Base-by-base conservation (phyloP, 1,284 basidiomycete genomes). In the Moesziomyces parantarcticus region DNA sequence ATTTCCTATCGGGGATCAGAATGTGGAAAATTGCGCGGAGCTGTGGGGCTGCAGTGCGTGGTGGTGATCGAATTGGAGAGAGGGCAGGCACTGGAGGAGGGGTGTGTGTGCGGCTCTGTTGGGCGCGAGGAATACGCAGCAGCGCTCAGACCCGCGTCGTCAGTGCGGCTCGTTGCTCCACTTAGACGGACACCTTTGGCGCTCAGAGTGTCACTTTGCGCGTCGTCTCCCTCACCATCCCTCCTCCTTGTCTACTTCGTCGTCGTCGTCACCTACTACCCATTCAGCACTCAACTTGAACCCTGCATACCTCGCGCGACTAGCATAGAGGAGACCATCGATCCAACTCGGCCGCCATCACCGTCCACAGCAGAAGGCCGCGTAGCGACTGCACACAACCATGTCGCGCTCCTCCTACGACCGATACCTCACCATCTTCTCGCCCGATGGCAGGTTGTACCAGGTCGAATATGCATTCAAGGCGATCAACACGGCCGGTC, bases 401-500 rank as follows among this genome's bases (percentile, higher is more conserved):
- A 83, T 83, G 82, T 83, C 81, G 53, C 73, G 82, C 39, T 79
- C 77, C 52, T 77, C 75, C 47, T 83, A 82, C 69, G 82, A 83
- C 66, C 74, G 82, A 45, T 80, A 82, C 67, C 70, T 83, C 54
- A 83, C 82, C 57, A 77, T 83, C 75, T 83, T 83, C 58, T 83
- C 81, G 41, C 82, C 82, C 1, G 82, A 83, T 51, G 82, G 82
- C 2, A 59, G 81, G 22, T 75, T 84, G 20, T 84, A 83, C 58
- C 82, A 84, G 58, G 82, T 84, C 29, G 82, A 83, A 60, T 99
- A 99, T 88, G 97, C 97, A 21, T 99, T 99, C 90, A 99, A 99
- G 86, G 97, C 97, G 49, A 98, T 99, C 85, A 93, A 93, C 67
- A 92, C 93, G 53, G 95, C 94, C 3, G 96, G 94, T 1, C 93